Base-by-base conservation (phyloP, 331 rosid genomes). In the Spiraea crenata region DNA sequence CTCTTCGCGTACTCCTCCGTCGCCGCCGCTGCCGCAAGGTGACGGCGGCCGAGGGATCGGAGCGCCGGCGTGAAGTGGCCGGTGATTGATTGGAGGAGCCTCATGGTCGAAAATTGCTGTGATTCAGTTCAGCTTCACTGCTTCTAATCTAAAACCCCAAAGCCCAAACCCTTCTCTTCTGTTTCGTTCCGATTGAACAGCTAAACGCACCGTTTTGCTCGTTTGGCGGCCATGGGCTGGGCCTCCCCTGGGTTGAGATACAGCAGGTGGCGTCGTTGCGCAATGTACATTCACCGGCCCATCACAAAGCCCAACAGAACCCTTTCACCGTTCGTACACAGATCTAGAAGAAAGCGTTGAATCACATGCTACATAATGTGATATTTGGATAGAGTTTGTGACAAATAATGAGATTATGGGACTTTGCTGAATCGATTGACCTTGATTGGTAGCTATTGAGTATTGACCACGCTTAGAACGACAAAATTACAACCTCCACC, bases 1-100 rank as follows among this genome's bases (percentile, higher is more conserved):
- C 93, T 80, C 81, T 76, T 86, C 15, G 57, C 61, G 77, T 87
- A 83, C 15, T 83, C 90, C 70, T 85, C 95, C 1, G 96, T 57
- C 17, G 85, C 37, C 64, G 79, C 85, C 38, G 87, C 73, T 44
- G 82, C 79, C 5, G 82, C 62, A 52, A 72, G 86, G 74, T 67
- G 73, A 65, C 96, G 84, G 61, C 79, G 80, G 20, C 93, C 89
- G 39, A 81, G 70, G 7, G 75, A 73, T 62, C 85, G 88, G 58
- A 69, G 70, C 71, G 76, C 71, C 9, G 88, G 85, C 67, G 31
- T 2, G 31, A 25, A 25, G 31, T 25, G 31, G 83, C 96, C 88
- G 56, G 82, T 6, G 61, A 88, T 57, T 47, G 92, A 85, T 62
- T 76, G 92, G 75, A 90, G 87, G 16, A 85, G 78, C 78, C 73